These are phyloP conservation scores for Agroathelia rolfsii DNA, from an alignment of 1,284 basidiomycete genomes.

Conservation along the genomic window DNA sequence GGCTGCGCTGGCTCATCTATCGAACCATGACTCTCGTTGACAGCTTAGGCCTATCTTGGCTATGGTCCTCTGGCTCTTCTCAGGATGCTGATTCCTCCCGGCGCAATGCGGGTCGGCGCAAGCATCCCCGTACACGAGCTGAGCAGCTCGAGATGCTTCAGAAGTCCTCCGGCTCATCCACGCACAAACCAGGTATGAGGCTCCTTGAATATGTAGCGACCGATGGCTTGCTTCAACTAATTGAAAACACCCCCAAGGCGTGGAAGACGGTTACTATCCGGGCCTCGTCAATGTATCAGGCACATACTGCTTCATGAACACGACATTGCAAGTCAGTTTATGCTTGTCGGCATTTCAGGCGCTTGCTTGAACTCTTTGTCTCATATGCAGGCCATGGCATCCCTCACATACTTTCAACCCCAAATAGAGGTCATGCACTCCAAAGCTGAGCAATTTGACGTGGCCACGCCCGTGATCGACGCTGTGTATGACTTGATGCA, in stretches of 20 bases:
- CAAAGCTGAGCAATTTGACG: constrained; percentile 65
- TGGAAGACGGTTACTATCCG: constrained; percentile 52
- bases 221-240: too few species aligned
- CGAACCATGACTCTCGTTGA: constrained; percentile 20
- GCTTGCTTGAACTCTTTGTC: constrained; percentile 2
- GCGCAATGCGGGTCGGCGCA: constrained; percentile 19
- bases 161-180: too few species aligned
- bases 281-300: constrained; percentile 91
- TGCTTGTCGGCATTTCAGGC: not conserved
- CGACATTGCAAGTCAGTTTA: constrained; percentile 70
- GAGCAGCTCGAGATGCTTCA: constrained; percentile 33
- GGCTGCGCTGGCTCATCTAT: constrained; percentile 12
- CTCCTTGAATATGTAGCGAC: too few species aligned
- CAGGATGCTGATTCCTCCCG: constrained; percentile 32
- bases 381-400: constrained; percentile 63
- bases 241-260: constrained; percentile 11
- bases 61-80: constrained; percentile 50
- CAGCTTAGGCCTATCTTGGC: too few species aligned
- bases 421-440: constrained; percentile 65
- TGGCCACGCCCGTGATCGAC: constrained; percentile 77
- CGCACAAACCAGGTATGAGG: too few species aligned
- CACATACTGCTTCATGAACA: constrained; percentile 93
- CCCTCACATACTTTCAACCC: constrained; percentile 65
- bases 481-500: constrained; percentile 59
- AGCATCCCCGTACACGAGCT: constrained; percentile 38